A percentile compares a stretch with the other conserved stretches of the same genome.
These are phyloP conservation scores for Clitopilus hobsonii DNA, from an alignment of 768 basidiomycete species.

Conservation along the genomic window DNA sequence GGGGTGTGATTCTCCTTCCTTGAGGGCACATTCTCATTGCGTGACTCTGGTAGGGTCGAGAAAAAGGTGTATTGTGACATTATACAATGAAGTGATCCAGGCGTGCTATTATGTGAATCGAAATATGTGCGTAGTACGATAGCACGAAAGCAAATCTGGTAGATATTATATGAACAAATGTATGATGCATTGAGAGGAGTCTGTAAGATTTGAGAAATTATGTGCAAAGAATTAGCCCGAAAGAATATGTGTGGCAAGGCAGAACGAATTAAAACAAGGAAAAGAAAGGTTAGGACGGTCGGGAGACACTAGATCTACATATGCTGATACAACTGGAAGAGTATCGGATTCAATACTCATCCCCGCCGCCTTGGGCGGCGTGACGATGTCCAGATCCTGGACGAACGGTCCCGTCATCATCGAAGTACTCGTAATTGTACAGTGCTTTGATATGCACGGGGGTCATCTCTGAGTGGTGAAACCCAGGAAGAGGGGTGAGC, in stretches of 20 bases:
- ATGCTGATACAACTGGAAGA: not conserved
- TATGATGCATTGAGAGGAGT: conserved; percentile 9
- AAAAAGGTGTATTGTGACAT: not conserved
- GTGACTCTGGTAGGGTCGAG: too few species aligned
- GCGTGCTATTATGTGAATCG: not conserved
- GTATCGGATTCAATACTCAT: conserved; percentile 18
- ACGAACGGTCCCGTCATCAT: conserved; percentile 33
- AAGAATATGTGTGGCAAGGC: conserved; percentile 10
- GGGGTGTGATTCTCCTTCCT: not conserved
- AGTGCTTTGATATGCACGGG: conserved; percentile 21
- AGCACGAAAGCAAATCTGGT: conserved; percentile 3
- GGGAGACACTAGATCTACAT: not conserved
- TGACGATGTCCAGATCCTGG: conserved; percentile 38
- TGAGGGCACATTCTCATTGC: too few species aligned
- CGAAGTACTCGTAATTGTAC: conserved; percentile 27
- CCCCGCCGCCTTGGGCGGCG: conserved; percentile 25
- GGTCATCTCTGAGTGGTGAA: conserved; percentile 38
- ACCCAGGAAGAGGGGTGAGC: conserved; percentile 65
- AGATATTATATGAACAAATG: not conserved
- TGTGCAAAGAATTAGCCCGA: conserved; percentile 12
- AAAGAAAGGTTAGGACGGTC: conserved; percentile 1
- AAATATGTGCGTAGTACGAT: not conserved
- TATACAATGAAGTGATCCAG: not conserved
- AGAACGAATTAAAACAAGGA: conserved; percentile 4
- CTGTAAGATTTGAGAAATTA: conserved; percentile 8